Base-by-base conservation (phyloP, 495 filamentous ascomycete species). In the Daldinia grandis region DNA sequence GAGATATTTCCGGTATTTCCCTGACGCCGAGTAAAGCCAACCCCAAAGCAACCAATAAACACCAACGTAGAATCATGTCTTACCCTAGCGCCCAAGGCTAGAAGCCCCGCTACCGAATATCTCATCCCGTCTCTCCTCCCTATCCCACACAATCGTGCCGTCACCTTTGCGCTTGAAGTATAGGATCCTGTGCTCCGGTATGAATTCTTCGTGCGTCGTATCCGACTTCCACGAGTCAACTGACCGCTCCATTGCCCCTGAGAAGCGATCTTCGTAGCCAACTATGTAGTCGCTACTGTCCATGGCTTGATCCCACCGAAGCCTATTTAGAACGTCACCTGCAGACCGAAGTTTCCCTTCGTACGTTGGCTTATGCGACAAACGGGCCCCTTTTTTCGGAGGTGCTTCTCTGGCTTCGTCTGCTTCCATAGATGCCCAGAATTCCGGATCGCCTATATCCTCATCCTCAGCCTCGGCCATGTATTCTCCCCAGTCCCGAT, bases 171-270 rank as follows among this genome's bases (percentile, higher is more conserved):
- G 82, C 76, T 85, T 87, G 67, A 95, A 93, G 68, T 90, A 93
- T 55, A 91, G 57, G 54, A 95, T 89, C 4, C 93, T 85, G 78
- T 95, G 92, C 78, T 91, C 86, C 7, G 93, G 93, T 68, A 95
- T 94, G 73, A 93, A 95, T 66, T 94, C 92, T 70, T 95, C 90
- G 68, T 95, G 89, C 27, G 91, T 94, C 47, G 88, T 83, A 64
- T 95, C 92, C 19, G 79, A 86, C 79, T 90, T 92, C 92, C 92
- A 95, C 31, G 81, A 80, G 51, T 84, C 85, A 8, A 93, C 77
- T 5, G 80, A 73, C 58, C 88, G 86, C 77, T 94, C 91, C 71
- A 86, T 82, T 9, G 82, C 80, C 0, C 91, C 92, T 8, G 85
- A 68, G 62, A 93, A 94, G 12, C 92, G 84, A 72, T 95, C 93